Percentiles rank a stretch among this genome's conserved stretches.
Evolutionary conservation across 2,329 filamentous ascomycete species (phyloP).

Genomic region (Sordariomycetes sp.): DNA sequence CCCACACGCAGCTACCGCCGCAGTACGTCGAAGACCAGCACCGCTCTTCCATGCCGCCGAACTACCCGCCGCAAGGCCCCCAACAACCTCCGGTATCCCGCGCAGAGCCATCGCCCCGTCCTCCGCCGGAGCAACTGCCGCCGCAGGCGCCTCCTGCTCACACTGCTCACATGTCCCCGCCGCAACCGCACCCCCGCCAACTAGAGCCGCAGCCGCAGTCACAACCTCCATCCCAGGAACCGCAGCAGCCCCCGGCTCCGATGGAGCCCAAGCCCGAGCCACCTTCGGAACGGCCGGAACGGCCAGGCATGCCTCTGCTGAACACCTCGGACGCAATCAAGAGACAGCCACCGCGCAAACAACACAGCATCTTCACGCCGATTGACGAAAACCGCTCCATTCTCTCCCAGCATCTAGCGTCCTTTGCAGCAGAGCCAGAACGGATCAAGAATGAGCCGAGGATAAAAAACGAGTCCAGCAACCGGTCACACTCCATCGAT

Average conservation of each 20-base stretch:
- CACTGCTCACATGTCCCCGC: constrained; percentile 31
- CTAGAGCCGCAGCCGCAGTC: constrained; percentile 25
- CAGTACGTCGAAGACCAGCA: constrained; percentile 68
- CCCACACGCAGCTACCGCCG: constrained; percentile 42
- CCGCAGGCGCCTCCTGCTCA: constrained; percentile 26
- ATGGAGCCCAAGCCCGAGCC: constrained; percentile 38
- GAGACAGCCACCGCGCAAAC: constrained; percentile 64
- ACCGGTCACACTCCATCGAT: constrained; percentile 56
- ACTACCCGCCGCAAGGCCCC: constrained; percentile 49
- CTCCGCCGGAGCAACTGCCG: constrained; percentile 20
- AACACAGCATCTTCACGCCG: constrained; percentile 91
- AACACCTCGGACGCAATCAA: constrained; percentile 44
- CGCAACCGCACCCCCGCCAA: constrained; percentile 13
- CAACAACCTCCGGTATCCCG: constrained; percentile 27
- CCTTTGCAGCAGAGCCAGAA: constrained; percentile 47
- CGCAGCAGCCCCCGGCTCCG: constrained; percentile 40
- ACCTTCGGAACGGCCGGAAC: constrained; percentile 30
- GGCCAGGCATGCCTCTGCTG: constrained; percentile 32
- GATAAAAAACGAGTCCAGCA: not conserved
- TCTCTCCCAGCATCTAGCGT: constrained; percentile 70
- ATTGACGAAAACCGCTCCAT: constrained; percentile 90
- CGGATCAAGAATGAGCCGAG: constrained; percentile 12
- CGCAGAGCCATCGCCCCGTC: constrained; percentile 16
- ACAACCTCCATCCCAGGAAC: constrained; percentile 30
- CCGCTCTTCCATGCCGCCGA: constrained; percentile 60